These are phyloP conservation scores for Trichoderma lentiforme DNA, from an alignment of 2,329 filamentous ascomycete genomes.

Conservation along the genomic window DNA sequence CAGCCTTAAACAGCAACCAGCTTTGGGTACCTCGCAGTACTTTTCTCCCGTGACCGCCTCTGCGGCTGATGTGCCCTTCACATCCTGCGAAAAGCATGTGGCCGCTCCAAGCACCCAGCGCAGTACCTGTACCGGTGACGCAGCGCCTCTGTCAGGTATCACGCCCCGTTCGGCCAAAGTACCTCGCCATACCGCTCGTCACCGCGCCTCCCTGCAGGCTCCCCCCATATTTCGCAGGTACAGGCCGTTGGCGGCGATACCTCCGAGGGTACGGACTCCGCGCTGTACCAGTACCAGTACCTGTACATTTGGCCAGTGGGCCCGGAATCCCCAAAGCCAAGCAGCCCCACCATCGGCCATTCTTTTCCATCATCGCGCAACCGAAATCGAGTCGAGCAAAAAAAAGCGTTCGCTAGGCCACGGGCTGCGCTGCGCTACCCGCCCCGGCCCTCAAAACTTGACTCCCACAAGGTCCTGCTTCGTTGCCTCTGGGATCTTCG, in stretches of 20 bases:
- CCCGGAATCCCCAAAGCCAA: neutral
- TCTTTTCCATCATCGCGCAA: constrained; percentile 9
- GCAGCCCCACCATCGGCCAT: constrained; percentile 14
- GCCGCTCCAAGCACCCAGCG: neutral
- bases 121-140: neutral
- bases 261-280: neutral
- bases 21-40: neutral
- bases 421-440: constrained; percentile 15
- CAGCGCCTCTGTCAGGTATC: neutral
- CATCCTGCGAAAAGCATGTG: neutral
- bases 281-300: neutral
- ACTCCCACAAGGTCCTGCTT: constrained; percentile 10
- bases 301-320: neutral
- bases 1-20: neutral
- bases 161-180: neutral
- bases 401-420: constrained; percentile 8
- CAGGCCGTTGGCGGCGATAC: neutral
- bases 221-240: neutral
- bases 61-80: neutral
- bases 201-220: neutral
- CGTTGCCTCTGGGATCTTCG: neutral
- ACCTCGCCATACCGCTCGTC: neutral
- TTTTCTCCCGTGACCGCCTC: neutral
- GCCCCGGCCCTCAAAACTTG: constrained; percentile 15
- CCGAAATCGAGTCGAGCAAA: neutral